Evolutionary conservation across 352 stramenopile genomes (phyloP).

Genomic region (Pseudoperonospora humuli): DNA sequence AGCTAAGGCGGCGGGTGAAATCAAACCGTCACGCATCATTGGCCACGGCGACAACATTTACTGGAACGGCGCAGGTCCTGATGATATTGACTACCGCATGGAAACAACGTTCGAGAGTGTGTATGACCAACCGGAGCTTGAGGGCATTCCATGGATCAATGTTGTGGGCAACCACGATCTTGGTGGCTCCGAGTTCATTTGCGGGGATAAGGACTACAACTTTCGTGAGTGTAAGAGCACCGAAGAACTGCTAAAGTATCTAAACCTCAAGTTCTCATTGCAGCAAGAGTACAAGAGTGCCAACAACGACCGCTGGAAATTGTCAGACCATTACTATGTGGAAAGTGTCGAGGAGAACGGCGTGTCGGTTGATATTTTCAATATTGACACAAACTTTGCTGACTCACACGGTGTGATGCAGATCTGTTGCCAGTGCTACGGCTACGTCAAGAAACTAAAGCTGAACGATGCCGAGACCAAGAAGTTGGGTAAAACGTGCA

Average conservation of each 20-base stretch:
- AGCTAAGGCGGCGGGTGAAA: slow-evolving; percentile 49
- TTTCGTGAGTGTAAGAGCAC: slow-evolving; percentile 69
- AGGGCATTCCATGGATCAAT: slow-evolving; percentile 80
- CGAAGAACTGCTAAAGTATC: slow-evolving; percentile 70
- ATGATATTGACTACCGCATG: slow-evolving; percentile 79
- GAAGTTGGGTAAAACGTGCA: slow-evolving; percentile 59
- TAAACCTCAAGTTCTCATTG: slow-evolving; percentile 77
- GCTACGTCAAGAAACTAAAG: slow-evolving; percentile 64
- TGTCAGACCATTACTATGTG: slow-evolving; percentile 82
- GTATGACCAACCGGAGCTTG: slow-evolving; percentile 71
- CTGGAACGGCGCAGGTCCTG: slow-evolving; percentile 75
- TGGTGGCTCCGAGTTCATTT: slow-evolving; percentile 78
- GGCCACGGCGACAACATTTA: slow-evolving; percentile 85
- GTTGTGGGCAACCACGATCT: slow-evolving; percentile 85
- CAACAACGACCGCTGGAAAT: slow-evolving; percentile 69
- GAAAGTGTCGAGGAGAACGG: slow-evolving; percentile 67
- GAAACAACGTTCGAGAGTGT: slow-evolving; percentile 80
- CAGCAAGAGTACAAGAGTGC: slow-evolving; percentile 77
- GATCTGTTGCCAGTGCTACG: slow-evolving; percentile 86
- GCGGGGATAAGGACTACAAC: slow-evolving; percentile 82
- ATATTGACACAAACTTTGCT: slow-evolving; percentile 82
- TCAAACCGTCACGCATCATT: slow-evolving; percentile 66
- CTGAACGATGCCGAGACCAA: slow-evolving; percentile 39
- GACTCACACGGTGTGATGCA: slow-evolving; percentile 80
- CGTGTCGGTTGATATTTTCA: slow-evolving; percentile 85